Evolutionary conservation across 306 rosid species (phyloP).

Genomic region (Ormosia emarginata): DNA sequence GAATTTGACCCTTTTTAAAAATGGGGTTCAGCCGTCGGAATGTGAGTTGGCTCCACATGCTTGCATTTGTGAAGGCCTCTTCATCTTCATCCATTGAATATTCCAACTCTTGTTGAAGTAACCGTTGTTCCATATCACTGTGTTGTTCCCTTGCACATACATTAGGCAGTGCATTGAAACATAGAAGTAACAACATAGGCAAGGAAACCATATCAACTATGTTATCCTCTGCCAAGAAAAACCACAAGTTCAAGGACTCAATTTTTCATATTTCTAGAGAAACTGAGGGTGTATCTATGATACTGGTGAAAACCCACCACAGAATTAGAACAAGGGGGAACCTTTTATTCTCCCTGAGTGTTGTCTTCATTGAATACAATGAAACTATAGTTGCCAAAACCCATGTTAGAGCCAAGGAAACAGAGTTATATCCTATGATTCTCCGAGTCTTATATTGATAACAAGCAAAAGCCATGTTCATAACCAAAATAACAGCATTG

Average conservation of each 20-base stretch:
- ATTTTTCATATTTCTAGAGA: constrained; percentile 27
- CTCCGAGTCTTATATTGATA: constrained; percentile 29
- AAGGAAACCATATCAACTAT: constrained; percentile 46
- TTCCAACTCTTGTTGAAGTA: constrained; percentile 47
- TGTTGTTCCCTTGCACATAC: constrained; percentile 25
- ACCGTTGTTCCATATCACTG: constrained; percentile 34
- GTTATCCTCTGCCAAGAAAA: constrained; percentile 45
- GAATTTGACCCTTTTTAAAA: constrained; percentile 56
- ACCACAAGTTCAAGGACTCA: constrained; percentile 28
- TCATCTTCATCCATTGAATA: background rate
- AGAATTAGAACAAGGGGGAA: constrained; percentile 58
- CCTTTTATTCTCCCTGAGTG: constrained; percentile 11
- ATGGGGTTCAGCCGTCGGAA: constrained; percentile 81
- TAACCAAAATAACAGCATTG: constrained; percentile 35
- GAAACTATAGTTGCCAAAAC: constrained; percentile 49
- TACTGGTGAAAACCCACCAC: constrained; percentile 64
- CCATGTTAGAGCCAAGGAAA: constrained; percentile 56
- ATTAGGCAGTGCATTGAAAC: constrained; percentile 34
- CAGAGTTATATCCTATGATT: constrained; percentile 18
- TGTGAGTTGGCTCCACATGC: constrained; percentile 67
- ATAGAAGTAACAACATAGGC: constrained; percentile 48
- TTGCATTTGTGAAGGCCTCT: constrained; percentile 39
- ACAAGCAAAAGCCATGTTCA: constrained; percentile 43
- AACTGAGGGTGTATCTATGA: constrained; percentile 27
- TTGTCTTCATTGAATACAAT: constrained; percentile 33